These are phyloP conservation scores for Salisapilia sapeloensis DNA, from an alignment of 352 stramenopile species.

Conservation along the genomic window DNA sequence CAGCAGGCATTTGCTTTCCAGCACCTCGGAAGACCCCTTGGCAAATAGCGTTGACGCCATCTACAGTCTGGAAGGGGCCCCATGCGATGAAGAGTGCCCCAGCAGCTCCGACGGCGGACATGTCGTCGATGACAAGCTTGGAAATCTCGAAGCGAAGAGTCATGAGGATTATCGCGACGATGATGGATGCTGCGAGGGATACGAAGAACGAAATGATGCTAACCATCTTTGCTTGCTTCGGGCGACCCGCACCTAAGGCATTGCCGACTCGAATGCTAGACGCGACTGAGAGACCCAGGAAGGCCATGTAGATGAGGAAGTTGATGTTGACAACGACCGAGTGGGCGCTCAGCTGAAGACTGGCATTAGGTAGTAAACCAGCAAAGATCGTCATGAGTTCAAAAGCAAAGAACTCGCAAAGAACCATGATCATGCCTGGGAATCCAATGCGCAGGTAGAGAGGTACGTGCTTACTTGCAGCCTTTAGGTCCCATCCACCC, in stretches of 20 bases:
- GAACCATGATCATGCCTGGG: constrained; percentile 56
- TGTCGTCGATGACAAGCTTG: constrained; percentile 32
- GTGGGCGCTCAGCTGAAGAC: constrained; percentile 55
- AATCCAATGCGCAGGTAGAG: constrained; percentile 30
- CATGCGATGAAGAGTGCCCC: constrained; percentile 4
- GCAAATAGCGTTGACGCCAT: constrained; percentile 26
- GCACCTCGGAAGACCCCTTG: constrained; percentile 52
- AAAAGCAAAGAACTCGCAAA: constrained; percentile 66
- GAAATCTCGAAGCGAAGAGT: constrained; percentile 27
- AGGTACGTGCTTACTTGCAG: constrained; percentile 21
- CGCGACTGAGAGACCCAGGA: constrained; percentile 63
- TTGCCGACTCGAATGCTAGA: constrained; percentile 69
- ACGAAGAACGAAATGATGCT: too few relatives aligned
- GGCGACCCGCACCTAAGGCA: constrained; percentile 60
- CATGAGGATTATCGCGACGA: constrained; percentile 17
- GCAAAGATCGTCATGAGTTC: constrained; percentile 63
- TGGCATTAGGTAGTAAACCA: constrained; percentile 34
- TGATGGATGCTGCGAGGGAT: too few relatives aligned
- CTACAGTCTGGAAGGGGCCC: constrained; percentile 23
- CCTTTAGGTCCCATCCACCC: constrained; percentile 36
- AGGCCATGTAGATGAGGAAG: constrained; percentile 57
- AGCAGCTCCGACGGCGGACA: constrained; percentile 10
- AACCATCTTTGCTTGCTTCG: constrained; percentile 72
- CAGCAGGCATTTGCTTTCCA: constrained; percentile 35
- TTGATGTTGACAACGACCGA: constrained; percentile 48